Conservation (phyloP, 139 green algal genomes). For the Closterium sp. region DNA sequence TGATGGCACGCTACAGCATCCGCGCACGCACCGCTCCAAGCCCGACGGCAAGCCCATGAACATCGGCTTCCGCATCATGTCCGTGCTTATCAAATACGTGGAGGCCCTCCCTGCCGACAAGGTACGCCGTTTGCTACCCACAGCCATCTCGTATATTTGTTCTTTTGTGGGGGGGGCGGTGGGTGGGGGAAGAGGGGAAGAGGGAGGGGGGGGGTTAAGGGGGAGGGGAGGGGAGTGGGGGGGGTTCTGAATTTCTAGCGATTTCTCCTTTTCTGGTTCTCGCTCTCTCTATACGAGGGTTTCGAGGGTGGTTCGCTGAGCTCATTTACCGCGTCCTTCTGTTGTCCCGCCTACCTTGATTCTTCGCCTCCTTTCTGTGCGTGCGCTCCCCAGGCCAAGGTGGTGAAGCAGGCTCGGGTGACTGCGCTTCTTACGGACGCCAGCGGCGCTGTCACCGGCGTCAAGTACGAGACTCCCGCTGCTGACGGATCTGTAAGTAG, state of each 20-base stretch:
- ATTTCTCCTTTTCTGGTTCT: too few species aligned
- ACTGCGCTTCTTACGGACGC: not conserved
- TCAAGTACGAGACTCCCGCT: not conserved
- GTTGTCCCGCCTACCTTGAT: not conserved
- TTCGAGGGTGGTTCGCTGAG: not conserved
- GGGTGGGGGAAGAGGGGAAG: too few species aligned
- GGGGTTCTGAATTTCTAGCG: too few species aligned
- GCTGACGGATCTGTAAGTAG: not conserved
- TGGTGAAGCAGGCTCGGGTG: not conserved
- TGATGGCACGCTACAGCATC: constrained; percentile 8
- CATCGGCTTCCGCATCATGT: constrained; percentile 41
- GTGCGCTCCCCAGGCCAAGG: not conserved
- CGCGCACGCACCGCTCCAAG: constrained; percentile 19
- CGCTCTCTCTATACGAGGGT: too few species aligned
- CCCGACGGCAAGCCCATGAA: constrained; percentile 40
- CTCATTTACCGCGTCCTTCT: not conserved
- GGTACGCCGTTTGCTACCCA: too few species aligned
- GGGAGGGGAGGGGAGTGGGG: too few species aligned
- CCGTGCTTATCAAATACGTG: constrained; percentile 30
- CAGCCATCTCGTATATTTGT: too few species aligned
- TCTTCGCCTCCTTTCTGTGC: not conserved
- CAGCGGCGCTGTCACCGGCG: not conserved
- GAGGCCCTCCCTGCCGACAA: constrained; percentile 4
- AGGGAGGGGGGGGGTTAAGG: too few species aligned
- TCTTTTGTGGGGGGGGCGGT: too few species aligned